Evolutionary conservation across 1,284 basidiomycete species (phyloP), one percentile per base, ranked within the genome.

Genomic region (Boletellus deceptivus): DNA sequence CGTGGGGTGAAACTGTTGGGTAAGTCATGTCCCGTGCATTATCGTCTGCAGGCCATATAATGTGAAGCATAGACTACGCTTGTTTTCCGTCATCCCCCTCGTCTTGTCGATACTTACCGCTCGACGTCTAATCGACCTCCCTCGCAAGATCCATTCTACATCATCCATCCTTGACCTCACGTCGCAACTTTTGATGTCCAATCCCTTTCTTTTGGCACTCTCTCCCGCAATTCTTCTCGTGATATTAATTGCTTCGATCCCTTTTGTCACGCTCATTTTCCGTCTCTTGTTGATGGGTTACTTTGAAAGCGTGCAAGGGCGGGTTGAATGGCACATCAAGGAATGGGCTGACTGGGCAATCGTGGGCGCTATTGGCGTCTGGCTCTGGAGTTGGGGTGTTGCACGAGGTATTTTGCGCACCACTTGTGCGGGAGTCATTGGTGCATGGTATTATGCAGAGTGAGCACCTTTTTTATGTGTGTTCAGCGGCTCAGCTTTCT

Each of bases 331-430:
- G 80, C 86, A 91, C 63, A 74, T 94, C 11, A 67, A 75, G 27
- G 79, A 82, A n/a, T 91, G 87, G 77, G 91, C 92, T 0, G 84
- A 89, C 47, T 92, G 89, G 86, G 80, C 89, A 0, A 91, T 93
- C 18, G 77, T 79, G 39, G 76, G 78, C 3, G 80, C 86, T 0
- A 72, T 87, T 2, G 74, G 73, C 0, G 75, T 91, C 0, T 96
- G 93, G 91, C 69, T 94, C 2, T 98, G 93, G 93, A 89, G 82
- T 10, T 95, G 93, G 90, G 89, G 85, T 16, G 85, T 97, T 3
- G 83, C 90, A 14, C 78, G 93, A 29, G 93, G 94, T 1, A 68
- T 93, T 0, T 72, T 93, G 47, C 76, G 91, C 6, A 90, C 89
- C 37, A 83, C 86, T 0, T 84, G 87, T 42, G 86, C 91, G 0